phyloP scores from a whole-genome alignment of 2,329 filamentous ascomycete genomes.

The Microdochium bolleyi region DNA sequence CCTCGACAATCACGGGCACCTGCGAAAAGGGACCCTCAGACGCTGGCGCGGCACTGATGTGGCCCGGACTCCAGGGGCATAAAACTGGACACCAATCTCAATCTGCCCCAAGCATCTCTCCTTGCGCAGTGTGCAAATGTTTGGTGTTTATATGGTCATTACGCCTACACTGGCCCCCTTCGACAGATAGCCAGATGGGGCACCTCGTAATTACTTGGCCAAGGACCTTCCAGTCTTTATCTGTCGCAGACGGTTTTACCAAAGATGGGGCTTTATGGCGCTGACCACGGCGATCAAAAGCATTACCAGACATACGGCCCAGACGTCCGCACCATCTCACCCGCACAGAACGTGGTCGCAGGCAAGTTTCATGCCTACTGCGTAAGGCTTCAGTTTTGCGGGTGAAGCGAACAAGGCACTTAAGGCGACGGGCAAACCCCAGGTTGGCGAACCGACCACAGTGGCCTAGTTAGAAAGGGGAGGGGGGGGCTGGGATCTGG shows the following conservation, averaged over 20 bases:
- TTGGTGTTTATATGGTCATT: slow-evolving; percentile 4
- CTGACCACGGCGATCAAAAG: slow-evolving; percentile 34
- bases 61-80: too few relatives aligned
- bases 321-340: slow-evolving; percentile 24
- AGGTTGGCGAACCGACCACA: slow-evolving; percentile 10
- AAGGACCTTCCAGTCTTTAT: slow-evolving; percentile 14
- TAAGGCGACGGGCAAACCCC: slow-evolving; percentile 5
- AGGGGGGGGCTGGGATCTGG: slow-evolving; percentile 26
- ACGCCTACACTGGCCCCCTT: slow-evolving; percentile 3
- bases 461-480: slow-evolving; percentile 15
- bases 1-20: too few relatives aligned
- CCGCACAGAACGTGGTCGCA: slow-evolving; percentile 13
- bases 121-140: too few relatives aligned
- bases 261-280: slow-evolving; percentile 17
- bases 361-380: slow-evolving; percentile 5
- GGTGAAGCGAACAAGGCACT: slow-evolving; percentile 7
- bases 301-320: slow-evolving; percentile 33
- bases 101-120: too few relatives aligned
- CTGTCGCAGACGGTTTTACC: slow-evolving; percentile 21
- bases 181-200: slow-evolving; percentile 6
- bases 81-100: too few relatives aligned
- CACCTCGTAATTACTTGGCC: slow-evolving; percentile 2
- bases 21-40: too few relatives aligned
- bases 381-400: slow-evolving; percentile 1
- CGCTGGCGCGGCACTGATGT: too few relatives aligned